Conservation (phyloP, 2,329 filamentous ascomycete genomes). For the Penicillium sp. region DNA sequence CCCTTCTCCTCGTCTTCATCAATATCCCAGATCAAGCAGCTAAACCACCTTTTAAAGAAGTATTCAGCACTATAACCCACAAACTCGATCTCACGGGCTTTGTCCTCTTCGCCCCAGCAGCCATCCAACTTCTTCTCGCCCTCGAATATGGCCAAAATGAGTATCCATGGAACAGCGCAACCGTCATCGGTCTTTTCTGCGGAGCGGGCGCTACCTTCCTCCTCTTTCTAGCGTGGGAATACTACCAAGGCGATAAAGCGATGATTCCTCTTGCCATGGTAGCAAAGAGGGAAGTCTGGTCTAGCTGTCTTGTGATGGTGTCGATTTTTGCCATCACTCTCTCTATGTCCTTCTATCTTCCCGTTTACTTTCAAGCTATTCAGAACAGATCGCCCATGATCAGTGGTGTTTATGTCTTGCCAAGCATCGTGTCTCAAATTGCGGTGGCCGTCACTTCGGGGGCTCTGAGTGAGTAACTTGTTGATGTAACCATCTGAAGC, state of each 20-base stretch:
- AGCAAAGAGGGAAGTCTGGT: constrained; percentile 41
- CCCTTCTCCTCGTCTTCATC: constrained; percentile 36
- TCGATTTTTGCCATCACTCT: constrained; percentile 16
- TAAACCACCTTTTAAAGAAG: constrained; percentile 20
- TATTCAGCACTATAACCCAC: constrained; percentile 11
- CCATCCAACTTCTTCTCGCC: constrained; percentile 51
- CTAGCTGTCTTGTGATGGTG: constrained; percentile 21
- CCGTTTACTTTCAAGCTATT: constrained; percentile 54
- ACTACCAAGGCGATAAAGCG: constrained; percentile 47
- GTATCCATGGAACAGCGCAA: constrained; percentile 43
- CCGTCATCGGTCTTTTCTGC: constrained; percentile 53
- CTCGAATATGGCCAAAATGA: constrained; percentile 51
- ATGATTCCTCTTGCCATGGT: constrained; percentile 47
- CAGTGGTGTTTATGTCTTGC: constrained; percentile 34
- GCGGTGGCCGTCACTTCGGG: constrained; percentile 40
- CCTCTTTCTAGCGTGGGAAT: constrained; percentile 47
- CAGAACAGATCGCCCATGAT: constrained; percentile 31
- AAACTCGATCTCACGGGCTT: constrained; percentile 31
- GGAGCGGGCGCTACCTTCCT: constrained; percentile 45
- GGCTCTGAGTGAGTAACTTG: constrained; percentile 29
- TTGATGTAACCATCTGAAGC: neutral
- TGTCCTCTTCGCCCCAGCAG: constrained; percentile 34
- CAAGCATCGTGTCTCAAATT: constrained; percentile 38
- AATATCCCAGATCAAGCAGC: constrained; percentile 22
- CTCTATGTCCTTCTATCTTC: constrained; percentile 20